Percentiles rank a stretch among this genome's conserved stretches.
Evolutionary conservation across 2,329 filamentous ascomycete genomes (phyloP).

Genomic region (Xylaria sp.): DNA sequence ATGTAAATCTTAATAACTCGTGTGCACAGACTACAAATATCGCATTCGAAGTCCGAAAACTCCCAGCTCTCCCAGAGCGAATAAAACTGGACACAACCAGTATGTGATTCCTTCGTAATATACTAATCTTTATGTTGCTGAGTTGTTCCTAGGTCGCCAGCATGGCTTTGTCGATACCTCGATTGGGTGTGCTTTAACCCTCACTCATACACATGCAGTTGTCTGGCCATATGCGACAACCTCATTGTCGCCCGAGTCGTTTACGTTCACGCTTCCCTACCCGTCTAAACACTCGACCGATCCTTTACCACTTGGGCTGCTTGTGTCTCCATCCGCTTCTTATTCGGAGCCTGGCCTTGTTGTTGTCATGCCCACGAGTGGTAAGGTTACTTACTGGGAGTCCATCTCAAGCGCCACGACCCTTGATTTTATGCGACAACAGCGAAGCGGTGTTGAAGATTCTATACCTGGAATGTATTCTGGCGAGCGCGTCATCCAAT

Average conservation of each 20-base stretch:
- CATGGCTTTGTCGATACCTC: constrained; percentile 73
- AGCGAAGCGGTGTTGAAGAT: constrained; percentile 82
- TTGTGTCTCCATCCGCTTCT: constrained; percentile 82
- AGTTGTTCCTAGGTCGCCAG: constrained; percentile 63
- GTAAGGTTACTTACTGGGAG: constrained; percentile 94
- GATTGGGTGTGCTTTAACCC: constrained; percentile 79
- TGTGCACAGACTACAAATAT: constrained; percentile 77
- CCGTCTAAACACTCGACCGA: constrained; percentile 74
- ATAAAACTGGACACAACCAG: constrained; percentile 74
- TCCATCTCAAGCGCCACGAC: constrained; percentile 90
- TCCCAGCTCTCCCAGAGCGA: constrained; percentile 83
- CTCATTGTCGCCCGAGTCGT: constrained; percentile 77
- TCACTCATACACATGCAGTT: constrained; percentile 84
- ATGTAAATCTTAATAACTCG: constrained; percentile 23
- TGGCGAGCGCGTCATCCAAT: constrained; percentile 79
- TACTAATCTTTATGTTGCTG: constrained; percentile 37
- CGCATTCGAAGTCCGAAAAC: constrained; percentile 85
- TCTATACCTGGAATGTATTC: constrained; percentile 78
- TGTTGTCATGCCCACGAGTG: constrained; percentile 83
- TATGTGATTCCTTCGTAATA: constrained; percentile 56
- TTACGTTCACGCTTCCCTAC: constrained; percentile 82
- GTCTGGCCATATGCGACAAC: constrained; percentile 89
- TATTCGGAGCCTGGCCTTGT: constrained; percentile 87
- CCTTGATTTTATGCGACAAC: constrained; percentile 83
- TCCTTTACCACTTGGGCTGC: constrained; percentile 81